phyloP scores from a whole-genome alignment of 1,139 yeast genomes.

The Candida pseudoviswanathii region DNA sequence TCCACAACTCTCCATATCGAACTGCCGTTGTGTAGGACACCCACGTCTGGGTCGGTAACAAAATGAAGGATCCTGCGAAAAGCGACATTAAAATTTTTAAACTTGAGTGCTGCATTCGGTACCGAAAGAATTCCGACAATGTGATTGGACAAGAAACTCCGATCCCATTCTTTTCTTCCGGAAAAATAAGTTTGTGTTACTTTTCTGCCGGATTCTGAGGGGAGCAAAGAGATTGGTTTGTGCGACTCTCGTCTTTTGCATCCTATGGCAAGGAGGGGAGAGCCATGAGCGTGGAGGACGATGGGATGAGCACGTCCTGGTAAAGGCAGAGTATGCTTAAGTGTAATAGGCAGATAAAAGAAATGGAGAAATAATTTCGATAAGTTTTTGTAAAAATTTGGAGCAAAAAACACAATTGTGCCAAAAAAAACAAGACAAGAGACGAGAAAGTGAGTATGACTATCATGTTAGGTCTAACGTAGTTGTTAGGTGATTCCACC shows the following conservation, averaged over 20 bases:
- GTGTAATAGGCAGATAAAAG: too few relatives aligned
- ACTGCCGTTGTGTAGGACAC: too few relatives aligned
- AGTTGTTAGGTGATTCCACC: too few relatives aligned
- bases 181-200: not conserved
- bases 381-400: too few relatives aligned
- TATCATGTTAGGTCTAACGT: too few relatives aligned
- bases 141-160: constrained; percentile 6
- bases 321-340: too few relatives aligned
- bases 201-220: not conserved
- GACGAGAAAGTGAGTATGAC: too few relatives aligned
- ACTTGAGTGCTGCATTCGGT: not conserved
- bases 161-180: constrained; percentile 1
- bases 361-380: too few relatives aligned
- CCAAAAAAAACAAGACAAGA: too few relatives aligned
- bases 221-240: not conserved
- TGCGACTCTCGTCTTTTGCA: not conserved
- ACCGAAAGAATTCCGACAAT: not conserved
- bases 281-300: not conserved
- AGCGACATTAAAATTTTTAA: not conserved
- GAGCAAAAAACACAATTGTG: too few relatives aligned
- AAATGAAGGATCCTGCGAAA: not conserved
- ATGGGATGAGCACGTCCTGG: too few relatives aligned
- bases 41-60: not conserved
- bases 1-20: too few relatives aligned
- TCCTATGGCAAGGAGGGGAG: not conserved